Percentiles rank a stretch among this genome's conserved stretches.
Evolutionary conservation across 2,329 filamentous ascomycete species (phyloP).

Genomic region (Mycogone perniciosa): DNA sequence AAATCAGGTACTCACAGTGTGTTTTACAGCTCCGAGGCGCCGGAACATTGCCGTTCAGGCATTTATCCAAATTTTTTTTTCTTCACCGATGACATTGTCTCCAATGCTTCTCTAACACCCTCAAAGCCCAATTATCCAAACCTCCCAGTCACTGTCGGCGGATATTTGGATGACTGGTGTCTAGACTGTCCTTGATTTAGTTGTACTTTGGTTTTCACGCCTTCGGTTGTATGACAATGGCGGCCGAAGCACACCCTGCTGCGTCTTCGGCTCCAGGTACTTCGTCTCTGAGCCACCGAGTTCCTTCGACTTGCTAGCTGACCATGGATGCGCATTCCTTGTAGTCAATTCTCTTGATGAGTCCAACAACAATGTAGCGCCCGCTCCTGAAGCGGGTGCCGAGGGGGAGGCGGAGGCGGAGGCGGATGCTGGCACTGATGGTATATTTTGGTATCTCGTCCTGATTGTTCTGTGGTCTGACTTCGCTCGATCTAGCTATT

Average conservation of each 20-base stretch:
- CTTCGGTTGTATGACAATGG: slow-evolving; percentile 23
- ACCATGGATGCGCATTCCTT: slow-evolving; percentile 1
- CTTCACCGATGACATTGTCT: slow-evolving; percentile 18
- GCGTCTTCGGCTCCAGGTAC: slow-evolving; percentile 19
- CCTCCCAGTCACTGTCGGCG: slow-evolving; percentile 20
- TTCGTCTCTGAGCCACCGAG: slow-evolving; percentile 3
- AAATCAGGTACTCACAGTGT: slow-evolving; percentile 5
- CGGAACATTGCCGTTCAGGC: slow-evolving; percentile 23
- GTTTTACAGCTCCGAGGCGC: slow-evolving; percentile 15
- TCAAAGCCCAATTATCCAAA: slow-evolving; percentile 11
- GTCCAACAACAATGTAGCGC: slow-evolving; percentile 19
- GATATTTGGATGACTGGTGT: slow-evolving; percentile 23
- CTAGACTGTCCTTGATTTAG: slow-evolving; percentile 17
- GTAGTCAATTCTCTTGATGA: slow-evolving; percentile 21
- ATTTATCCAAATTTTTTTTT: slow-evolving; percentile 27
- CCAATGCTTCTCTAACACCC: slow-evolving; percentile 13
- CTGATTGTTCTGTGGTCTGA: not conserved
- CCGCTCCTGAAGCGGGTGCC: slow-evolving; percentile 22
- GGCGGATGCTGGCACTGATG: slow-evolving; percentile 29
- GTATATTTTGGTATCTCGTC: slow-evolving; percentile 19
- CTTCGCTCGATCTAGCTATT: slow-evolving; percentile 34
- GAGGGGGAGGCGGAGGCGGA: slow-evolving; percentile 25
- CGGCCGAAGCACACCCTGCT: slow-evolving; percentile 25
- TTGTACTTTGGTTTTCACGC: slow-evolving; percentile 9
- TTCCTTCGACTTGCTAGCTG: slow-evolving; percentile 4